A percentile compares a stretch with the other conserved stretches of the same genome.
Conservation (phyloP, 2,329 filamentous ascomycete species). For the Pseudogymnoascus sp. region DNA sequence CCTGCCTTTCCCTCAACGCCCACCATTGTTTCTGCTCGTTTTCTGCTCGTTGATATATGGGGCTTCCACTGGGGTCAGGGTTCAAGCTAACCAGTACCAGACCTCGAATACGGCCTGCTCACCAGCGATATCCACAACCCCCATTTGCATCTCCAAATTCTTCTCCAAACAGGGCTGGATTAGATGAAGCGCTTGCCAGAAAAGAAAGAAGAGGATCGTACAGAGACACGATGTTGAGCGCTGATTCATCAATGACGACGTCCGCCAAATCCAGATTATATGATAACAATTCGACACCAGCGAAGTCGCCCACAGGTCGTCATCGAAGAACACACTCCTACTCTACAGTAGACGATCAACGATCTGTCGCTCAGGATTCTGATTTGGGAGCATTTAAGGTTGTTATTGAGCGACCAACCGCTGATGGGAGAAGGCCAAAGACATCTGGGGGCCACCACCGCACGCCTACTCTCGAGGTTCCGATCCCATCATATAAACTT, state of each 20-base stretch:
- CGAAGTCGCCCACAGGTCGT: slow-evolving; percentile 19
- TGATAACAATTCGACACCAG: slow-evolving; percentile 8
- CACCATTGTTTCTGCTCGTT: slow-evolving; percentile 22
- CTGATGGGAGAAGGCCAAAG: slow-evolving; percentile 46
- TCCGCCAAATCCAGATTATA: slow-evolving; percentile 27
- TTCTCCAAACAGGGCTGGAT: slow-evolving; percentile 49
- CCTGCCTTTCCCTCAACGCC: slow-evolving; percentile 16
- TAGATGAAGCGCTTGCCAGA: slow-evolving; percentile 37
- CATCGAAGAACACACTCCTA: slow-evolving; percentile 65
- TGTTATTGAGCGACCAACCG: slow-evolving; percentile 64
- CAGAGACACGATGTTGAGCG: slow-evolving; percentile 25
- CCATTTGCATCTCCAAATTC: slow-evolving; percentile 52
- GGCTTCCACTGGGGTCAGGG: slow-evolving; percentile 3
- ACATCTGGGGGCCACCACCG: slow-evolving; percentile 39
- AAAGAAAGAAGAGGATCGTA: slow-evolving; percentile 21
- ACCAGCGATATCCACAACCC: slow-evolving; percentile 54
- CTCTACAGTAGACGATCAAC: slow-evolving; percentile 64
- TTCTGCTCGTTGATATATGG: slow-evolving; percentile 12
- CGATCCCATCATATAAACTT: slow-evolving; percentile 76
- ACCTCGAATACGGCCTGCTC: slow-evolving; percentile 51
- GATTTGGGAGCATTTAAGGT: slow-evolving; percentile 68
- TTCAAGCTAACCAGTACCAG: slow-evolving; percentile 30
- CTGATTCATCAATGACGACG: slow-evolving; percentile 17
- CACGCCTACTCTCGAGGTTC: slow-evolving; percentile 55
- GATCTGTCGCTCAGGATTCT: slow-evolving; percentile 39